Evolutionary conservation across 768 basidiomycete species (phyloP), one percentile per base, ranked within the genome.

Genomic region (Pleurotus pulmonarius): DNA sequence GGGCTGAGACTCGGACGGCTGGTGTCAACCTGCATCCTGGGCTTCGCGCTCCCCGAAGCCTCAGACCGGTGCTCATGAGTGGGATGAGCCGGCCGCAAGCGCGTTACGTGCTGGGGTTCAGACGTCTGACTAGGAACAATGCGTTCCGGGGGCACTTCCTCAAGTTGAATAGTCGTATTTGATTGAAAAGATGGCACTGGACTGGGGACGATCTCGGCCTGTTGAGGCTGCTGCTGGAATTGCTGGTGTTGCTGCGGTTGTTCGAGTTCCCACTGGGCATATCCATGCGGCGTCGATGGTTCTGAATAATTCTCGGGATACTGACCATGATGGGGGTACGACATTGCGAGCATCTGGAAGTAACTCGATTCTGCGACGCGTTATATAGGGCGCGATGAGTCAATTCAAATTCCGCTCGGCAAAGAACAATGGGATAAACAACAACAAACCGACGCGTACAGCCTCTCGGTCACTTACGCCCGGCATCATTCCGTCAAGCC

Each of bases 281-380:
- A 75, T 55, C 60, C 70, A 63, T 72, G 72, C 9, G 82, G 80
- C 11, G 80, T 80, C 24, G 79, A 66, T 46, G 82, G 75, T 61
- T 71, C 72, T 25, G 80, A 78, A 66, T 73, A 73, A 65, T 74
- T 71, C 67, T 79, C 79, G 61, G 72, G 66, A 69, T 73, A 76
- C 61, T 77, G 75, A 59, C 65, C 65, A 63, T 66, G 75, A 59
- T 68, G 76, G 59, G 75, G 73, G 70, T 75, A 80, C 65, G 81
- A 80, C 80, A 81, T 81, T 52, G 54, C 46, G 54, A 46, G 45
- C 25, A 29, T 13, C 20, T 55, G 43, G 41, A 52, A 52, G 51
- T 40, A 39, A 41, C 24, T 52, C 44, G 22, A 46, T 13, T n/a
- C n/a, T 29, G 43, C 34, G 38, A 40, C 45, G 43, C 43, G 24